Evolutionary conservation across 441 rosid species (phyloP).

Genomic region (Pelargonium australe): DNA sequence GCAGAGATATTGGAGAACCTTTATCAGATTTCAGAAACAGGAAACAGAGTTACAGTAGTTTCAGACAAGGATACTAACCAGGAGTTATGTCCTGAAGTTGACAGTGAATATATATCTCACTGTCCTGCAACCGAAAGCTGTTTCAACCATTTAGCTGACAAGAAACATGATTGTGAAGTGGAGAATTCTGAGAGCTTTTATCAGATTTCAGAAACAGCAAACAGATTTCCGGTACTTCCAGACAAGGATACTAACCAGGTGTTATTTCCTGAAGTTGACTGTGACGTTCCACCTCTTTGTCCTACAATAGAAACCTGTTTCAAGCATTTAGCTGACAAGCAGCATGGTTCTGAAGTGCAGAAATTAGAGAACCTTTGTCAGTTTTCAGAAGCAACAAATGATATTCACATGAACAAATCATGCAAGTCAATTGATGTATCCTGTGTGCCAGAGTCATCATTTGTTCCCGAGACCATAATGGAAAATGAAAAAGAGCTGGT

Average conservation of each 20-base stretch:
- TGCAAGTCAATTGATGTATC: slow-evolving; percentile 59
- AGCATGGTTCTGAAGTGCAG: background rate
- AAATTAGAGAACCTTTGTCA: slow-evolving; percentile 2
- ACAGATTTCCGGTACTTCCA: background rate
- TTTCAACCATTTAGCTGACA: slow-evolving; percentile 2
- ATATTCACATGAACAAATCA: slow-evolving; percentile 26
- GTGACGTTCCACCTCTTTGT: background rate
- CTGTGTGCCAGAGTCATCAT: slow-evolving; percentile 77
- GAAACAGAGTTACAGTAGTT: no score
- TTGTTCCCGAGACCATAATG: slow-evolving; percentile 75
- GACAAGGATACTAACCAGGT: slow-evolving; percentile 4
- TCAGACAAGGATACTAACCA: slow-evolving; percentile 1
- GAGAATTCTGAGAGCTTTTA: background rate
- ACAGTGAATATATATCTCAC: background rate
- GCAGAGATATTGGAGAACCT: slow-evolving; percentile 27
- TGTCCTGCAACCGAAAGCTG: background rate
- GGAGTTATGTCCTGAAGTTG: slow-evolving; percentile 3
- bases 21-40: slow-evolving; percentile 31
- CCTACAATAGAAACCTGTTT: slow-evolving; percentile 4
- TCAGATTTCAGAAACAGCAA: background rate
- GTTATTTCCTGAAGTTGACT: background rate
- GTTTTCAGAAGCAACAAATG: slow-evolving; percentile 7
- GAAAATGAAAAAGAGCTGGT: slow-evolving; percentile 41
- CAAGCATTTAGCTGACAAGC: background rate
- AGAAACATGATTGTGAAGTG: background rate